Base-by-base conservation (phyloP, 2,329 filamentous ascomycete species). In the Tothia fuscella region DNA sequence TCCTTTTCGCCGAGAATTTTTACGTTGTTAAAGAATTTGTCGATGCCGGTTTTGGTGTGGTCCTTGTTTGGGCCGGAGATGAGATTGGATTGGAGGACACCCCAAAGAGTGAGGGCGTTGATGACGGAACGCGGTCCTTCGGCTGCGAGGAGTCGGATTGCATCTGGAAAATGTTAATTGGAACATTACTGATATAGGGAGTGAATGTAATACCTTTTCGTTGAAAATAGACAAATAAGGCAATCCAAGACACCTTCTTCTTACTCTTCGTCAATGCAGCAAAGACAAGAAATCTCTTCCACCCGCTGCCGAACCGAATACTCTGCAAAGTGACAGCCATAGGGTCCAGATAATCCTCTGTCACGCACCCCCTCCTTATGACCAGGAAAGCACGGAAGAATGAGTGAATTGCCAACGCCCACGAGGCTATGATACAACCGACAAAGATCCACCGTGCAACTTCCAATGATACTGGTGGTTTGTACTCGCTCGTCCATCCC, bases 401-500 rank as follows among this genome's bases (percentile, higher is more conserved):
- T 60, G 93, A 83, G 53, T 82, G 91, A 13, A 65, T 69, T 21
- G 93, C 71, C 50, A 96, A 83, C 49, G 86, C 66, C 59, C 89
- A 88, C 7, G 88, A 96, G 26, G 91, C 70, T 48, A 96, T 81
- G 56, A 98, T 96, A 59, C 88, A 94, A 43, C 77, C 75, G 21
- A 85, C 82, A 58, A 96, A 98, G 58, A 98, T 88, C 87, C 88
- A 95, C 65, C 91, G 93, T 10, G 86, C 82, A 41, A 89, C 74
- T 37, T 76, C 66, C 54, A 93, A 77, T 3, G 78, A 74, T 49
- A 96, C 81, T 30, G 75, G 72, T 2, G 87, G 87, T 51, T 85
- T 65, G 51, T 96, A 82, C 50, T 84, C 72, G 41, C 82, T 85
- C 1, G 85, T 84, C 88, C 88, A 96, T 46, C 77, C 77, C 64